A percentile compares a stretch with the other conserved stretches of the same genome.
Conservation (phyloP, 345 rosid genomes). For the Arabidopsis arenosa region DNA sequence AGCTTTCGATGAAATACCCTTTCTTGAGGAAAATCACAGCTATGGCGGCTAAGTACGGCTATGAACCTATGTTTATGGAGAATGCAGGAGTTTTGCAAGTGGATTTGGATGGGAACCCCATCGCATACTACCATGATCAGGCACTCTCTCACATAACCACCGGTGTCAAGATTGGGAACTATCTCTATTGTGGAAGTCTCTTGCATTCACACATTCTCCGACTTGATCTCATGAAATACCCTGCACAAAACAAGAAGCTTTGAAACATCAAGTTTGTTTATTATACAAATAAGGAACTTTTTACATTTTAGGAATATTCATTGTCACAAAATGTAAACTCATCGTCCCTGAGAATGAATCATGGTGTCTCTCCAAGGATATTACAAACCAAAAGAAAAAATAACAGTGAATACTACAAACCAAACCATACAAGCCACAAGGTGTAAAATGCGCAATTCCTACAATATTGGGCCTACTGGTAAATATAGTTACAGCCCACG, state of each 20-base stretch:
- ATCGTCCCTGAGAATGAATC: background rate
- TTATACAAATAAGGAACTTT: background rate
- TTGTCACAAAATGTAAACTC: background rate
- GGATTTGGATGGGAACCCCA: slow-evolving; percentile 63
- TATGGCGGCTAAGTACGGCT: slow-evolving; percentile 38
- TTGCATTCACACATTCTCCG: slow-evolving; percentile 48
- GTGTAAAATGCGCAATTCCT: background rate
- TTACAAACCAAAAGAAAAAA: background rate
- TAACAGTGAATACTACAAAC: no score
- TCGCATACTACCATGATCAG: slow-evolving; percentile 61
- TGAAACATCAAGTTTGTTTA: slow-evolving; percentile 13
- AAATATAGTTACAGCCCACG: slow-evolving; percentile 4
- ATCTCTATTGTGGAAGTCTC: slow-evolving; percentile 62
- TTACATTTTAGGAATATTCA: background rate
- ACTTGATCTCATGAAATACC: slow-evolving; percentile 51
- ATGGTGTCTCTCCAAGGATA: background rate
- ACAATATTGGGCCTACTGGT: background rate
- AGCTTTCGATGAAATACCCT: slow-evolving; percentile 46
- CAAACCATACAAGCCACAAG: no score
- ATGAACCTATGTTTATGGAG: background rate
- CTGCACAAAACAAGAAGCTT: slow-evolving; percentile 42
- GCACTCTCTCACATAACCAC: slow-evolving; percentile 41
- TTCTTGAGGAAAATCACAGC: slow-evolving; percentile 52
- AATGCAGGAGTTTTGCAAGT: slow-evolving; percentile 61
- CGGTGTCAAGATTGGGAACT: slow-evolving; percentile 58